Percentiles rank a stretch among this genome's conserved stretches.
phyloP scores from a whole-genome alignment of 2,329 filamentous ascomycete species.

The Colletotrichum theobromicola region DNA sequence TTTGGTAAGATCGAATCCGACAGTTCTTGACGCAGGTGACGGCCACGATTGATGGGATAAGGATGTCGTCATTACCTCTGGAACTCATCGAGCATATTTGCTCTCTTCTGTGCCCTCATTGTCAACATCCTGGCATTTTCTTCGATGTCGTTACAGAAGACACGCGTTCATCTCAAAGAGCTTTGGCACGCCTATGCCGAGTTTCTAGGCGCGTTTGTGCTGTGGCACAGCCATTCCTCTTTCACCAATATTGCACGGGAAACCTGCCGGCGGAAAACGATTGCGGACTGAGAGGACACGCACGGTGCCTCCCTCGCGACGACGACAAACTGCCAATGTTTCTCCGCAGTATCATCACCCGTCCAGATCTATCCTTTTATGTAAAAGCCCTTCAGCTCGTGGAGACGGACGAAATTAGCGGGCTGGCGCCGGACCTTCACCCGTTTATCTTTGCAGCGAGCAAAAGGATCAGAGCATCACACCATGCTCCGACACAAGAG shows the following conservation, averaged over 20 bases:
- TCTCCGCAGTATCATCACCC: background rate
- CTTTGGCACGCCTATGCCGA: background rate
- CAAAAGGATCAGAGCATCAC: background rate
- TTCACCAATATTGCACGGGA: background rate
- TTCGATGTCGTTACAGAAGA: background rate
- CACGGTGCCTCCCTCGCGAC: background rate
- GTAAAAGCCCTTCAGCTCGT: background rate
- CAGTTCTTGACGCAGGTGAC: background rate
- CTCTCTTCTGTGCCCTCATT: background rate
- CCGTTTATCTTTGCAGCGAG: background rate
- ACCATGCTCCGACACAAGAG: background rate
- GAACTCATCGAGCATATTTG: constrained; percentile 12
- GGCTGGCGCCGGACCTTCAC: background rate
- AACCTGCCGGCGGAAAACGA: background rate
- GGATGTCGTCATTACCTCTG: constrained; percentile 2
- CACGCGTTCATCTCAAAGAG: background rate
- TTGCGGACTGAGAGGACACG: background rate
- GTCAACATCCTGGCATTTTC: background rate
- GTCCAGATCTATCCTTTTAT: background rate
- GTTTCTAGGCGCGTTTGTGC: background rate
- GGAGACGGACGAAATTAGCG: background rate
- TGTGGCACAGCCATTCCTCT: constrained; percentile 13
- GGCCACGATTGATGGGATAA: background rate
- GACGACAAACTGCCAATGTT: background rate
- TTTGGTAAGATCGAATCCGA: background rate